A percentile compares a stretch with the other conserved stretches of the same genome.
phyloP scores from a whole-genome alignment of 768 basidiomycete genomes.

The Mycena venus region DNA sequence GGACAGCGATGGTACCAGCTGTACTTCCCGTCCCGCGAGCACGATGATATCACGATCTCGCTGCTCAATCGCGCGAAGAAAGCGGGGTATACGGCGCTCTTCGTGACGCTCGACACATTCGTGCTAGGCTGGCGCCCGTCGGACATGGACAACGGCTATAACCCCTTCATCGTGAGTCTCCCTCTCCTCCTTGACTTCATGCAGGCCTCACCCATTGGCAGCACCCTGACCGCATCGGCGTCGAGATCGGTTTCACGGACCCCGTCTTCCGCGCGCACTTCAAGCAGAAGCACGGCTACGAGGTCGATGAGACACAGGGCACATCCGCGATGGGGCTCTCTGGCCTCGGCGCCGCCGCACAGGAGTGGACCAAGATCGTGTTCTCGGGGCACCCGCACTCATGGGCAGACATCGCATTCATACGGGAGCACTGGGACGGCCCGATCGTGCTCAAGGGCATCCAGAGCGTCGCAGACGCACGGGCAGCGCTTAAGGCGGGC shows the following conservation, averaged over 20 bases:
- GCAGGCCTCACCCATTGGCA: background rate
- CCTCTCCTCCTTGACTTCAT: background rate
- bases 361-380: conserved; percentile 53
- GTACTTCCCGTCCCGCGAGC: conserved; percentile 55
- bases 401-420: conserved; percentile 61
- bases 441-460: conserved; percentile 65
- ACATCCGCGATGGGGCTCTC: conserved; percentile 39
- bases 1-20: conserved; percentile 65
- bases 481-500: conserved; percentile 58
- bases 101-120: conserved; percentile 62
- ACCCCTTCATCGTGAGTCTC: conserved; percentile 45
- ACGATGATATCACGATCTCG: conserved; percentile 52
- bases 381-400: conserved; percentile 55
- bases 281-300: conserved; percentile 38
- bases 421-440: conserved; percentile 63
- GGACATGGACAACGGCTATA: conserved; percentile 55
- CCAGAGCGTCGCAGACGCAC: conserved; percentile 61
- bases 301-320: conserved; percentile 18
- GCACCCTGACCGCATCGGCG: conserved; percentile 47
- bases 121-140: conserved; percentile 60
- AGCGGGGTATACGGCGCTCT: conserved; percentile 55
- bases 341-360: background rate
- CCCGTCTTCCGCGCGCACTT: conserved; percentile 61
- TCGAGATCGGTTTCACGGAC: conserved; percentile 57
- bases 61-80: conserved; percentile 58